Evolutionary conservation across 2,329 filamentous ascomycete species (phyloP).

Genomic region (Alternaria sp.): DNA sequence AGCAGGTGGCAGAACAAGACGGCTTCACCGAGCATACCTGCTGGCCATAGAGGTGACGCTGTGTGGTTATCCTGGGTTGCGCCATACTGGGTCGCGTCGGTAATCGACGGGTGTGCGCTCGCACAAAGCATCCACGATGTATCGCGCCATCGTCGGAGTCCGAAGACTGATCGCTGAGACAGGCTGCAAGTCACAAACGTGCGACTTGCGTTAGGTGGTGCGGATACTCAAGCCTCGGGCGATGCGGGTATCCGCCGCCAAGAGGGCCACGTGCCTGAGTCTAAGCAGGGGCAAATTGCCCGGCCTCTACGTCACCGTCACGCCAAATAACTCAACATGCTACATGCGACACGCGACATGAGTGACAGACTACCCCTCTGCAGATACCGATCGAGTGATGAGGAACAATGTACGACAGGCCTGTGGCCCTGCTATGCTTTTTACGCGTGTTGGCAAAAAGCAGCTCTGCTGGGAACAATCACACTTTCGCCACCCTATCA

Average conservation of each 20-base stretch:
- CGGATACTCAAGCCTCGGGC: neutral
- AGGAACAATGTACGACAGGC: neutral
- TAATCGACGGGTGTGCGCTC: neutral
- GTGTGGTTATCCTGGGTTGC: neutral
- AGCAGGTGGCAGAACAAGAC: neutral
- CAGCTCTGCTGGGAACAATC: neutral
- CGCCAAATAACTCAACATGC: neutral
- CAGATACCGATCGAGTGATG: neutral
- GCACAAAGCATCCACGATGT: neutral
- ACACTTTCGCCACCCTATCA: neutral
- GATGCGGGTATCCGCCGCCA: conserved; percentile 1
- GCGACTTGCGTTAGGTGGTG: too few relatives aligned
- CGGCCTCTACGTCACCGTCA: neutral
- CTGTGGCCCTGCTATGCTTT: neutral
- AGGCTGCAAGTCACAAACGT: neutral
- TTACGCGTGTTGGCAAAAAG: neutral
- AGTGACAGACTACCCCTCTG: neutral
- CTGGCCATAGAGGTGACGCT: neutral
- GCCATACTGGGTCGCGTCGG: neutral
- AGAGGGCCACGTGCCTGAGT: conserved; percentile 4
- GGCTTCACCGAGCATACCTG: neutral
- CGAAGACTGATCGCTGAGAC: neutral
- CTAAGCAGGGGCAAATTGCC: neutral
- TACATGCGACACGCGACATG: neutral
- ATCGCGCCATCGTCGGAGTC: neutral